phyloP scores from a whole-genome alignment of 192 early-diverging fungal species.

The Coemansia sp. region DNA sequence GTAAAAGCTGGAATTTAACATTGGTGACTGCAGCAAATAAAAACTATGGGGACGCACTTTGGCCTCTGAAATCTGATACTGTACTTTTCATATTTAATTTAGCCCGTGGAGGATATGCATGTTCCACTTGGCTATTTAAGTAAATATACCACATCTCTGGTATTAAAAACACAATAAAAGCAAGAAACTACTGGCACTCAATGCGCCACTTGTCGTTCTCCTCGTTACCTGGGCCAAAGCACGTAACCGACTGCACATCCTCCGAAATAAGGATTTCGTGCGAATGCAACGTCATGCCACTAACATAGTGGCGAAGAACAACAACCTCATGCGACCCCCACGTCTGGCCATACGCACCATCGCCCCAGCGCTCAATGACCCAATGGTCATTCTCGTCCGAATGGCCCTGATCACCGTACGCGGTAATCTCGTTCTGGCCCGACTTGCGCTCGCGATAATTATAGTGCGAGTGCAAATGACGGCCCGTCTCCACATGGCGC shows the following conservation, averaged over 20 bases:
- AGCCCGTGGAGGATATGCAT: too few species aligned
- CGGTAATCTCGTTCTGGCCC: constrained; percentile 60
- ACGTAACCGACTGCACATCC: constrained; percentile 57
- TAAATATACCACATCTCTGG: too few species aligned
- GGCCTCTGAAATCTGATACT: too few species aligned
- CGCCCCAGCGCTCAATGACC: constrained; percentile 56
- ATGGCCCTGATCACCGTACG: constrained; percentile 49
- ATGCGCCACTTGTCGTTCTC: constrained; percentile 61
- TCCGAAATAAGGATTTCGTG: constrained; percentile 46
- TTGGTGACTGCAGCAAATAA: too few species aligned
- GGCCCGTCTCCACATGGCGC: constrained; percentile 54
- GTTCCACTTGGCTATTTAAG: too few species aligned
- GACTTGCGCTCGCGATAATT: constrained; percentile 50
- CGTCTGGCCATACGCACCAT: constrained; percentile 46
- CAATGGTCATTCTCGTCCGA: constrained; percentile 62
- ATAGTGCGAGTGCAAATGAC: constrained; percentile 60
- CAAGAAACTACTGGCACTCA: constrained; percentile 8
- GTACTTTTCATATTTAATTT: too few species aligned
- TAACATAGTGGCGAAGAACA: constrained; percentile 55
- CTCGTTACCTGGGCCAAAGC: constrained; percentile 54
- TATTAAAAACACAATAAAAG: background rate
- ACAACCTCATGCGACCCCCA: constrained; percentile 53
- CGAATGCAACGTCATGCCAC: constrained; percentile 55
- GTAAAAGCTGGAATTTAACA: too few species aligned
- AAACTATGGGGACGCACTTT: too few species aligned